phyloP scores from a whole-genome alignment of 441 rosid species.

The Arabidopsis hybrid region DNA sequence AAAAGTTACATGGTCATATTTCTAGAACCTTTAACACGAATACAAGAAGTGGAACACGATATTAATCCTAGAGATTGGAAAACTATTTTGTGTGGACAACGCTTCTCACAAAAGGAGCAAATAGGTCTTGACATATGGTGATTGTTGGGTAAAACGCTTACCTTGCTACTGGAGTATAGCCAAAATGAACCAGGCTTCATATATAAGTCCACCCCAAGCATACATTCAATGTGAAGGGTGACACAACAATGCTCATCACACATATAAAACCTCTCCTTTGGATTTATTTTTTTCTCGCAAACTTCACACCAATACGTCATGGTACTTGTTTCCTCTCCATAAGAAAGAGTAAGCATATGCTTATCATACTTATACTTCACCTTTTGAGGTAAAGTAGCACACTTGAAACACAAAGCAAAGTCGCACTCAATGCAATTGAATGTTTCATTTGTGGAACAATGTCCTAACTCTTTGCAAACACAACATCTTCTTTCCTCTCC shows the following conservation, averaged over 20 bases:
- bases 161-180: not conserved
- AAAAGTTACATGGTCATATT: no score
- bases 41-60: not conserved
- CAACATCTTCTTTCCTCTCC: not conserved
- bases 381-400: slow-evolving; percentile 2
- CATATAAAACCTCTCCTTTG: not conserved
- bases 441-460: not conserved
- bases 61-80: not conserved
- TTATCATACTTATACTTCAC: slow-evolving; percentile 14
- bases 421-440: no score
- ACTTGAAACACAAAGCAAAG: no score
- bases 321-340: no score
- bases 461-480: slow-evolving; percentile 1
- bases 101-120: not conserved
- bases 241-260: slow-evolving; percentile 2
- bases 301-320: no score
- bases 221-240: slow-evolving; percentile 3
- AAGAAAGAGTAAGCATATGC: not conserved
- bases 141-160: not conserved
- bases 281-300: not conserved
- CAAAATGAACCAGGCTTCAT: not conserved
- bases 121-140: not conserved
- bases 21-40: no score
- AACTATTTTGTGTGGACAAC: not conserved
- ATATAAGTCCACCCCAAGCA: not conserved